Evolutionary conservation across 768 basidiomycete species (phyloP), one percentile per base, ranked within the genome.

Genomic region (Candolleomyces efflorescens): DNA sequence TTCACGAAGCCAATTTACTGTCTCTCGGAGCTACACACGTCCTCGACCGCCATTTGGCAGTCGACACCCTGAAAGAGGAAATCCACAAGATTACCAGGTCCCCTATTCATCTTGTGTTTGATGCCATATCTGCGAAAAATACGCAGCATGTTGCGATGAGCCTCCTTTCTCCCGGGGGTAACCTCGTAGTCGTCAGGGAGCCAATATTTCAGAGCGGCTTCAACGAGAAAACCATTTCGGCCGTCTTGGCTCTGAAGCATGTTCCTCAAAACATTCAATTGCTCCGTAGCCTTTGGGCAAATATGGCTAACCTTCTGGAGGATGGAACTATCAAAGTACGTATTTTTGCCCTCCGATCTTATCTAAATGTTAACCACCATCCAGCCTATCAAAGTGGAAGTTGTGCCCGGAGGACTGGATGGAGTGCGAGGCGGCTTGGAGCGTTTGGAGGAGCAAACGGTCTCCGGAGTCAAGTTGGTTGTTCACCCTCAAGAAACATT

Each of bases 381-480:
- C 5, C 22, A 82, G 80, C 79, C 81, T 9, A 78, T 79, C 63
- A 65, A 63, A 24, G 67, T 76, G 5, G 77, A 79, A 54, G 62
- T 73, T 20, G 49, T 82, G n/a, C 69, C 75, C 0, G 69, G 70
- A n/a, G 81, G 81, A 17, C 66, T 82, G 51, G 69, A 64, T 23
- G 81, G 75, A 12, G 72, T 82, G 52, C 63, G 65, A 22, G 64
- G 68, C n/a, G 81, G 74, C 20, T 62, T 82, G 47, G 68, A 70
- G 65, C 67, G 73, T 45, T 63, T 82, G 63, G 66, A 70, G 58
- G 67, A 68, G 2, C 69, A 75, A 38, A 65, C 73, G 63, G 73
- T 80, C 37, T 78, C 78, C 43, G 77, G 74, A 5, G 63, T 69
- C 39, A 82, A 82, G 65, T 67, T 82, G 44, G 71, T 82, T 41